Conservation (phyloP, 176 grass and related monocot genomes). For the Phragmites australis region DNA sequence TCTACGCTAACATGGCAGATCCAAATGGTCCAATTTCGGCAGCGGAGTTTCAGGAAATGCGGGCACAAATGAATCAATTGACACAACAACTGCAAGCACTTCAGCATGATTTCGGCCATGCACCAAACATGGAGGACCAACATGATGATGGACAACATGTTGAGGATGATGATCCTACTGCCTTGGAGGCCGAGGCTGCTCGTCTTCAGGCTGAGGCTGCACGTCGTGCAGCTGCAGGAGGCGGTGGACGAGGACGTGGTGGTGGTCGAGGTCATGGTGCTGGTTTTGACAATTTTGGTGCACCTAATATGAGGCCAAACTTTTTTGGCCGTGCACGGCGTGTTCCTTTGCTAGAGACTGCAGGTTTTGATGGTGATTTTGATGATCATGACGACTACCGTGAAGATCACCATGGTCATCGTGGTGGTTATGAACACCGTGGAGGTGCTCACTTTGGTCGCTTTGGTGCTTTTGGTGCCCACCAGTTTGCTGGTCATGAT, state of each 20-base stretch:
- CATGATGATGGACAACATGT: not conserved
- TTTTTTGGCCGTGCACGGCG: not conserved
- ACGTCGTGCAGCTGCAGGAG: not conserved
- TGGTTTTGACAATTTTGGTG: not conserved
- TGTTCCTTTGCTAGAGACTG: not conserved
- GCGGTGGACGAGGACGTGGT: not conserved
- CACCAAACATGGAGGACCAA: not conserved
- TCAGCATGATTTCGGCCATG: not conserved
- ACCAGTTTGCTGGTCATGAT: not conserved
- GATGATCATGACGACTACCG: not conserved
- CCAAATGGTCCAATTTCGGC: not conserved
- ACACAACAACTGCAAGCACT: not conserved
- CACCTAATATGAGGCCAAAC: not conserved
- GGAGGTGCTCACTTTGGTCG: not conserved
- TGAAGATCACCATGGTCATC: not conserved
- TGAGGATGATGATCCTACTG: not conserved
- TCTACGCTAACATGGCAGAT: not conserved
- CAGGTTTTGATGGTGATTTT: not conserved
- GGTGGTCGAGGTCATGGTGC: not conserved
- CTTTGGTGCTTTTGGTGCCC: not conserved
- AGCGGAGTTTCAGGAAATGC: not conserved
- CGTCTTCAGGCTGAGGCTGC: not conserved
- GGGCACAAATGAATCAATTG: not conserved
- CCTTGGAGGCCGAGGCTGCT: not conserved
- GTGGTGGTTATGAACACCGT: not conserved